phyloP scores from a whole-genome alignment of 2,329 filamentous ascomycete species.

The Botrytis galanthina region DNA sequence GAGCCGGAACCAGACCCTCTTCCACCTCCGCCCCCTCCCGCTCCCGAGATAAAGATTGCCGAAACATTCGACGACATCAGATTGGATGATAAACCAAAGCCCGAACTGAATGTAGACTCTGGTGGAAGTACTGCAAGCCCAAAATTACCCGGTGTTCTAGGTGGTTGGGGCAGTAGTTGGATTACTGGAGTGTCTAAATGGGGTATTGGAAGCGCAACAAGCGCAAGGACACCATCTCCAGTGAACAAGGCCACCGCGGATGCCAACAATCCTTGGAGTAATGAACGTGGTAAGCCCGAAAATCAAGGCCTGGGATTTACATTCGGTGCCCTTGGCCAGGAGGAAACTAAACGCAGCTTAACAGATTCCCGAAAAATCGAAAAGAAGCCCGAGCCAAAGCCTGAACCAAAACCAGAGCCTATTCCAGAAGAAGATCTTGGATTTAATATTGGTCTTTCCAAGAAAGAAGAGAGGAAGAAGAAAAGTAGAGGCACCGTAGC shows the following conservation, averaged over 20 bases:
- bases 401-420: conserved; percentile 39
- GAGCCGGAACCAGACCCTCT: conserved; percentile 34
- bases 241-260: conserved; percentile 40
- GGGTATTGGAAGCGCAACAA: conserved; percentile 38
- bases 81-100: conserved; percentile 59
- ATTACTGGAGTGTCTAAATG: conserved; percentile 45
- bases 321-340: conserved; percentile 50
- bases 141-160: conserved; percentile 48
- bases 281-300: conserved; percentile 49
- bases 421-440: conserved; percentile 38
- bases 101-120: conserved; percentile 55
- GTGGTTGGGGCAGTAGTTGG: conserved; percentile 61
- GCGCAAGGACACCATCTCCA: conserved; percentile 22
- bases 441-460: conserved; percentile 38
- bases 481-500: conserved; percentile 37
- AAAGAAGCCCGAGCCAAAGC: conserved; percentile 6
- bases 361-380: conserved; percentile 26
- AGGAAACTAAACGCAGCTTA: conserved; percentile 37
- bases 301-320: conserved; percentile 49
- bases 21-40: conserved; percentile 31
- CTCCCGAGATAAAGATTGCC: conserved; percentile 40
- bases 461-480: conserved; percentile 48
- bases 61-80: conserved; percentile 69
- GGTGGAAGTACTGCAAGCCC: conserved; percentile 38
- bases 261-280: conserved; percentile 51